phyloP scores from a whole-genome alignment of 1,139 yeast species.

The Protomyces arabidopsidicola region DNA sequence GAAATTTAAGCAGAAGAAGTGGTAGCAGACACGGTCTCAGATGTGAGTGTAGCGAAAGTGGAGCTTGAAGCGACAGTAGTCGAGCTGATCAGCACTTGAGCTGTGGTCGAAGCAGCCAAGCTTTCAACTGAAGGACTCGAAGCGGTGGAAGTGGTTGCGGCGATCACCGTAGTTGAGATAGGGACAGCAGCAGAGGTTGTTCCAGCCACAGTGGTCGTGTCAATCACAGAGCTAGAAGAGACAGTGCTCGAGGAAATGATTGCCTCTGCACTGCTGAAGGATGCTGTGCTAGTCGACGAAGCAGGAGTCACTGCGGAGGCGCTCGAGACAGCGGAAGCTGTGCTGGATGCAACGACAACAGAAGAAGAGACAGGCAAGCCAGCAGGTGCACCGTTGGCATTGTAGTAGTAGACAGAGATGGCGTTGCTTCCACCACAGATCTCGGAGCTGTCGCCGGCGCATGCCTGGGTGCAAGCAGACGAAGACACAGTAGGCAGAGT shows the following conservation, averaged over 20 bases:
- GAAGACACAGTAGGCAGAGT: background rate
- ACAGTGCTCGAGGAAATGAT: background rate
- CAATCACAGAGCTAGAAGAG: background rate
- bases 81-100: background rate
- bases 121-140: background rate
- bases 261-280: background rate
- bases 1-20: background rate
- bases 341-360: background rate
- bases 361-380: background rate
- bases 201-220: background rate
- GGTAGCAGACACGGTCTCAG: background rate
- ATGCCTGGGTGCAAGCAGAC: background rate
- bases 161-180: background rate
- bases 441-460: background rate
- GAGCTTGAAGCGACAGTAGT: background rate
- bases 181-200: background rate
- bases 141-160: background rate
- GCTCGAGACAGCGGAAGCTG: background rate
- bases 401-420: background rate
- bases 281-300: background rate
- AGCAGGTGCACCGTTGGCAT: background rate
- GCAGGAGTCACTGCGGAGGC: background rate
- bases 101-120: background rate
- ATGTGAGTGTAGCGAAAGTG: background rate
- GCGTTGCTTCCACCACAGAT: conserved; percentile 3